A percentile compares a stretch with the other conserved stretches of the same genome.
These are phyloP conservation scores for Blumeriella jaapii DNA, from an alignment of 2,329 filamentous ascomycete species.

Conservation along the genomic window DNA sequence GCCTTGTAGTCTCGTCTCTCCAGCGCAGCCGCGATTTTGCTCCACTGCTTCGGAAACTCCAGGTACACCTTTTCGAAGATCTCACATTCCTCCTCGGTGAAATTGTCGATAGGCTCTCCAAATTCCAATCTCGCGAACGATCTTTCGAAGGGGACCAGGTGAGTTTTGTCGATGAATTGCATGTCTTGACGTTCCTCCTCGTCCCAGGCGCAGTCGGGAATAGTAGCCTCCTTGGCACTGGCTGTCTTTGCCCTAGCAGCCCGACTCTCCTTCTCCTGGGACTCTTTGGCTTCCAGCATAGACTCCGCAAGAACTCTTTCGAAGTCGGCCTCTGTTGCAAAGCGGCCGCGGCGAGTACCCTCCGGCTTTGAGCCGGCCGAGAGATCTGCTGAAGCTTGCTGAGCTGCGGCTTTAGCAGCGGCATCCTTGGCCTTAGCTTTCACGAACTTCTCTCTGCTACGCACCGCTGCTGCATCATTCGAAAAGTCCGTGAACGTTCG, in stretches of 20 bases:
- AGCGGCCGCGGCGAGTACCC: conserved; percentile 42
- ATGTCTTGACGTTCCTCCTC: conserved; percentile 45
- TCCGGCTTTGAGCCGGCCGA: conserved; percentile 47
- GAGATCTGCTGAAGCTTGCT: conserved; percentile 13
- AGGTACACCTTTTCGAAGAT: conserved; percentile 65
- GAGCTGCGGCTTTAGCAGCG: conserved; percentile 20
- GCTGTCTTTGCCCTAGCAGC: conserved; percentile 59
- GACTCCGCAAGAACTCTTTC: conserved; percentile 64
- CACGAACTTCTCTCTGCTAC: conserved; percentile 22
- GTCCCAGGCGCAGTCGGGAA: conserved; percentile 59
- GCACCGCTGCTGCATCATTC: conserved; percentile 20
- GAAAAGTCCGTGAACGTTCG: conserved; percentile 24
- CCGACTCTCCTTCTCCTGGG: conserved; percentile 52
- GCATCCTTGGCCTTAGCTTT: conserved; percentile 19
- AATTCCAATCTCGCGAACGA: conserved; percentile 62
- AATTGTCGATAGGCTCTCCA: conserved; percentile 62
- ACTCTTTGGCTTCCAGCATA: conserved; percentile 57
- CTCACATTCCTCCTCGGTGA: conserved; percentile 57
- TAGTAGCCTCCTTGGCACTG: conserved; percentile 63
- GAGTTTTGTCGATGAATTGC: conserved; percentile 54
- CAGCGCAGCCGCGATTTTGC: conserved; percentile 58
- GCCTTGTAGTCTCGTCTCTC: conserved; percentile 61
- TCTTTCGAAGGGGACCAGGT: conserved; percentile 51
- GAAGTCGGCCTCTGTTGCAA: conserved; percentile 61
- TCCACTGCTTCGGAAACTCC: conserved; percentile 73